Evolutionary conservation across 2,329 filamentous ascomycete genomes (phyloP).

Genomic region (Rhinocladiella mackenziei): DNA sequence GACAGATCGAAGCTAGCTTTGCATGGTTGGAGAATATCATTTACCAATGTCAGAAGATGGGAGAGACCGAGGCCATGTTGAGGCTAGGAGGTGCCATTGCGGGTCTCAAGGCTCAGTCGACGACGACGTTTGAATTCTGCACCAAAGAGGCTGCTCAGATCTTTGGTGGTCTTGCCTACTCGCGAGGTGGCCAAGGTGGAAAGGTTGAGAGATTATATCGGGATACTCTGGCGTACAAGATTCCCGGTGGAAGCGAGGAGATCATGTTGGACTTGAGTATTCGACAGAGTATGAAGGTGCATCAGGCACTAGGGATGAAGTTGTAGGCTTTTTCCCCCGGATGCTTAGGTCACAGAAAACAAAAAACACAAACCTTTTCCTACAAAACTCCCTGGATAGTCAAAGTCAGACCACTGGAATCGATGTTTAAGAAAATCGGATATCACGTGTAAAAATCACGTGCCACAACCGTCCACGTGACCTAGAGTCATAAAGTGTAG

Average conservation of each 20-base stretch:
- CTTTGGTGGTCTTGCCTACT: constrained; percentile 91
- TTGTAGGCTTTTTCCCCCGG: too few relatives aligned
- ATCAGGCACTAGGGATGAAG: constrained; percentile 93
- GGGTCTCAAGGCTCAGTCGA: constrained; percentile 87
- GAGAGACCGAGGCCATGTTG: constrained; percentile 91
- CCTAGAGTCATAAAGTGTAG: too few relatives aligned
- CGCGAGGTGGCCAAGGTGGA: constrained; percentile 84
- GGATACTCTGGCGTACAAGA: constrained; percentile 92
- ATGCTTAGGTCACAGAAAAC: too few relatives aligned
- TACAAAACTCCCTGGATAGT: too few relatives aligned
- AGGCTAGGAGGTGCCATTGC: constrained; percentile 93
- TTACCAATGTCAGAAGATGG: constrained; percentile 90
- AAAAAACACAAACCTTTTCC: too few relatives aligned
- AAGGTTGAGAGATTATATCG: constrained; percentile 94
- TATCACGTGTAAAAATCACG: too few relatives aligned
- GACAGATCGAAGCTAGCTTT: constrained; percentile 95
- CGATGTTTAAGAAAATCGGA: too few relatives aligned
- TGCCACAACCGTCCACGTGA: too few relatives aligned
- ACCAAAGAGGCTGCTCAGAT: constrained; percentile 95
- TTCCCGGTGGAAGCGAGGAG: constrained; percentile 93
- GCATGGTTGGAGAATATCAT: constrained; percentile 95
- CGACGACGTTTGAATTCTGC: constrained; percentile 95
- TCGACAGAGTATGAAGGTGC: constrained; percentile 80
- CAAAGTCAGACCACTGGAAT: too few relatives aligned
- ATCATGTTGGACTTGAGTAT: constrained; percentile 98